Base-by-base conservation (phyloP, 208 protist genomes). In the Acanthamoeba castellanii region DNA sequence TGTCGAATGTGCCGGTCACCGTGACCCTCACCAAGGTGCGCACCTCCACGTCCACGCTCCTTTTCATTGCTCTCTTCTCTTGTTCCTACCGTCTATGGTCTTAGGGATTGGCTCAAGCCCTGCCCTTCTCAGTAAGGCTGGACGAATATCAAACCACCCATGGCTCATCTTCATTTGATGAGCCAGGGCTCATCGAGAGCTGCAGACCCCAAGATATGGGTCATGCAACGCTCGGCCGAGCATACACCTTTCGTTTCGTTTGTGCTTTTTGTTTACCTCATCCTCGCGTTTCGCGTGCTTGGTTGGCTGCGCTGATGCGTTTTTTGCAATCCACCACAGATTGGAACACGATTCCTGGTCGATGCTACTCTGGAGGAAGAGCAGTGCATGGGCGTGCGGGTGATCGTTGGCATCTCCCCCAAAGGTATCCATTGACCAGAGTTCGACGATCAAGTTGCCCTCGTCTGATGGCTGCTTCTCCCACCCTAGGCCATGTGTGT, bases 301-400 rank as follows among this genome's bases (percentile, higher is more conserved):
- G 70, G n/a, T 81, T 37, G 70, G 68, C 68, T 76, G 34, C 4
- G 34, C 30, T 50, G 16, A 81, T 37, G 22, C 72, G 27, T 11
- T 50, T 52, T 6, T 52, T 45, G 9, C 72, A 1, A 66, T 27
- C 14, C 34, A 52, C 47, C 45, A 57, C 37, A 96, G 78, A 94
- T 96, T 30, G 96, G 94, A 22, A 70, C 9, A 50, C 89, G 93
- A 52, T 96, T 95, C 47, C 32, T 96, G 2, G 87, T 95, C 0
- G 96, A 96, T 85, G 55, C 94, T 16, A 94, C 96, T 1, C 22
- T 94, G 2, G 66, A 96, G 84, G 96, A 96, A n/a, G 96, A 96
- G 64, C 47, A 94, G 42, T 96, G 96, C 72, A 96, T 96, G 92
- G 64, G 92, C 27, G 94, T 94, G 27, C 70, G 94, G 32, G 42